phyloP scores from a whole-genome alignment of 2,329 filamentous ascomycete species.

The Acarospora socialis region DNA sequence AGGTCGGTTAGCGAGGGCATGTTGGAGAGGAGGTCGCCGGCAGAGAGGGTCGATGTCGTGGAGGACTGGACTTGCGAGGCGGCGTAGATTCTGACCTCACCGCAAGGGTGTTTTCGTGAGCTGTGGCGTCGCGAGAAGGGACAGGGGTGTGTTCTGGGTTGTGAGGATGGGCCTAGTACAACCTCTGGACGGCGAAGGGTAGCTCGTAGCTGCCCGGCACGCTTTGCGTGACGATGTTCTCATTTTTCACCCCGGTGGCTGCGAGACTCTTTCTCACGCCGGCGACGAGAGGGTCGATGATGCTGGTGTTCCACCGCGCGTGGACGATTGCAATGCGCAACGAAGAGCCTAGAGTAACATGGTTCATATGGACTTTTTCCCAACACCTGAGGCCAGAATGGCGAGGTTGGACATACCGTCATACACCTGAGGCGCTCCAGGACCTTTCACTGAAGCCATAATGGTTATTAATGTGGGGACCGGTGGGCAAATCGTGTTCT shows the following conservation, averaged over 20 bases:
- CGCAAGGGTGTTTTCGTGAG: no score
- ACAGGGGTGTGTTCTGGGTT: constrained; percentile 2
- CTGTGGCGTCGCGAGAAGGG: no score
- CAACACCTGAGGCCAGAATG: background rate
- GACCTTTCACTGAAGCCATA: constrained; percentile 48
- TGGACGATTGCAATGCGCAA: constrained; percentile 91
- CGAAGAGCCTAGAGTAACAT: constrained; percentile 38
- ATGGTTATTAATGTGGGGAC: no score
- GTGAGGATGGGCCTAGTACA: constrained; percentile 20
- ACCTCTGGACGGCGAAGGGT: constrained; percentile 79
- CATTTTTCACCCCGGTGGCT: constrained; percentile 65
- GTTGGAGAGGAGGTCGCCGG: constrained; percentile 61
- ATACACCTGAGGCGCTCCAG: constrained; percentile 42
- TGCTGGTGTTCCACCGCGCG: constrained; percentile 81
- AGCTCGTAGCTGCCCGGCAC: constrained; percentile 94
- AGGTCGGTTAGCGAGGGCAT: constrained; percentile 53
- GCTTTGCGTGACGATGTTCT: constrained; percentile 77
- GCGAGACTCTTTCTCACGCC: constrained; percentile 68
- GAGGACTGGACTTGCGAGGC: constrained; percentile 75
- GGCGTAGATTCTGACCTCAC: constrained; percentile 68
- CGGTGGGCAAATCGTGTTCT: no score
- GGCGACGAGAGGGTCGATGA: constrained; percentile 72
- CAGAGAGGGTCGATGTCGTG: constrained; percentile 40
- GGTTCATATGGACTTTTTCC: background rate
- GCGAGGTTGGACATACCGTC: constrained; percentile 32